Evolutionary conservation across 1,284 basidiomycete species (phyloP), one percentile per base, ranked within the genome.

Genomic region (Volvariella surrecta): DNA sequence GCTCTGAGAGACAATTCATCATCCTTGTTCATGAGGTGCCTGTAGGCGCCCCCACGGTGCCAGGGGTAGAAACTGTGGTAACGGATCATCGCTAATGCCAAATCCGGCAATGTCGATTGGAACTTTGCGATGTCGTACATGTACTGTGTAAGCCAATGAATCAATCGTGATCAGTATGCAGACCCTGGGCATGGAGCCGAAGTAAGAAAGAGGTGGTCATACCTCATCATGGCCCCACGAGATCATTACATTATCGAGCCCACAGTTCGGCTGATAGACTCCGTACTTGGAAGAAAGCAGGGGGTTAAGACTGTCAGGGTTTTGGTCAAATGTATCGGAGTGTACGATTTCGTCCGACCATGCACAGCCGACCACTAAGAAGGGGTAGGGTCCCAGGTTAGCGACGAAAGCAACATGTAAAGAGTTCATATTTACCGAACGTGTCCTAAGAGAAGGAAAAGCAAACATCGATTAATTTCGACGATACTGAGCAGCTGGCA

Each of bases 41-140:
- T 58, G 66, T 93, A 94, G 0, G 89, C 90, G 47, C 74, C 75
- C 58, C 90, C 89, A 41, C 87, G 76, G 61, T 91, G 89, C 89
- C 89, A 93, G n/a, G 91, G 90, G 68, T 94, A 94, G 72, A 94
- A 94, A 53, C 84, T 89, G 67, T 95, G 91, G 63, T 89, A 94
- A 19, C 91, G 80, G 57, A 95, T 90, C 91, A 95, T 95, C 19
- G 85, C 81, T 30, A 95, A 71, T 0, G 74, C 91, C 54, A 89
- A 89, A 43, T 76, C 73, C 0, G 91, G 91, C 0, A 95, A 78
- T n/a, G 72, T 73, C 54, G 76, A 78, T 57, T 89, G 86, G 51
- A 80, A 78, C 60, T 86, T 87, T 44, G 87, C 63, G 48, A 89
- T 79, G 50, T 83, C 67, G 59, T 87, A 89, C 6, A 89, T 66